These are phyloP conservation scores for Protostelium mycophagum DNA, from an alignment of 78 protist genomes.

Conservation along the genomic window DNA sequence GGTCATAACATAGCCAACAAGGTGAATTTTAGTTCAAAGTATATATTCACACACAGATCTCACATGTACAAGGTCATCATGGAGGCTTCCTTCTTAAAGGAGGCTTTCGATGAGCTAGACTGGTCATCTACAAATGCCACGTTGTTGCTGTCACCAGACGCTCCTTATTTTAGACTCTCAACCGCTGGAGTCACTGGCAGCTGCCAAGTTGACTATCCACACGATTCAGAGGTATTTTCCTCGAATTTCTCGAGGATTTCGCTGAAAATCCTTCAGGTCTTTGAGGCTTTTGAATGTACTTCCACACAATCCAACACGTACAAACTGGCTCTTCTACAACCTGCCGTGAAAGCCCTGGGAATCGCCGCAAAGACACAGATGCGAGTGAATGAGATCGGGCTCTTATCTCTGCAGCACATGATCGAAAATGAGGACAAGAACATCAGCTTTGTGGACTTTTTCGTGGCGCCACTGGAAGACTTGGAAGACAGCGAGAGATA, in stretches of 20 bases:
- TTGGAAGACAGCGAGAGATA: background rate
- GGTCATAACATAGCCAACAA: background rate
- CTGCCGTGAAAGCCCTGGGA: background rate
- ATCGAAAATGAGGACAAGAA: slow-evolving; percentile 1
- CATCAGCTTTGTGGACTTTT: slow-evolving; percentile 6
- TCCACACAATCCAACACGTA: background rate
- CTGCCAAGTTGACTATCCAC: slow-evolving; percentile 17
- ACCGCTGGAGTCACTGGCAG: slow-evolving; percentile 27
- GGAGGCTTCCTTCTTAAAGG: slow-evolving; percentile 19
- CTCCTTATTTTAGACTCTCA: slow-evolving; percentile 15
- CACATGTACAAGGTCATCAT: too few relatives aligned
- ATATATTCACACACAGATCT: too few relatives aligned
- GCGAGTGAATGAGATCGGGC: background rate
- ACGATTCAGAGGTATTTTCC: background rate
- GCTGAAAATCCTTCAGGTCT: background rate
- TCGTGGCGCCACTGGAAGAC: slow-evolving; percentile 1
- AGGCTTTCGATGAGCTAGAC: slow-evolving; percentile 45
- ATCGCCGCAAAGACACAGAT: background rate
- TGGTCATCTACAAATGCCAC: background rate
- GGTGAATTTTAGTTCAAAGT: too few relatives aligned
- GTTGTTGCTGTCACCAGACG: slow-evolving; percentile 12
- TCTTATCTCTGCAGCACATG: background rate
- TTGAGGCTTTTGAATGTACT: background rate
- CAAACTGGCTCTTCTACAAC: background rate
- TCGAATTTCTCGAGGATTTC: background rate